These are phyloP conservation scores for Saccharomyces pastorianus DNA, from an alignment of 1,139 yeast species.

Conservation along the genomic window DNA sequence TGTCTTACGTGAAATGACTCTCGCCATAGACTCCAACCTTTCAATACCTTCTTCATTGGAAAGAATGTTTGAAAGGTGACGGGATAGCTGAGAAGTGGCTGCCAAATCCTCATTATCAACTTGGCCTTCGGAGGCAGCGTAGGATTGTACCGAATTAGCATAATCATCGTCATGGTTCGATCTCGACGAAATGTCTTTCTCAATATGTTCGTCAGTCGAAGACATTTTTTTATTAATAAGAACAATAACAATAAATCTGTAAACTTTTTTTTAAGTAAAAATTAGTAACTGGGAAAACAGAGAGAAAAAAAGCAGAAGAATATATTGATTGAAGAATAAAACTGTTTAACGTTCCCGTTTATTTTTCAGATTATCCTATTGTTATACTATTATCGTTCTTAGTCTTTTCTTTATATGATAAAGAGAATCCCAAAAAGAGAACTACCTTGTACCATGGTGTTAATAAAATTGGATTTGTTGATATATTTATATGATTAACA, in stretches of 20 bases:
- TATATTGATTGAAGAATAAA: neutral
- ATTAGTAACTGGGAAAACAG: neutral
- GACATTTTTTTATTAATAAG: conserved; percentile 7
- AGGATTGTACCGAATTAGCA: conserved; percentile 17
- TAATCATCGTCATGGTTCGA: conserved; percentile 10
- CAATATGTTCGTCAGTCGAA: conserved; percentile 8
- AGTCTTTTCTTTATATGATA: neutral
- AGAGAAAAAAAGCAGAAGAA: neutral
- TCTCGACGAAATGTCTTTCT: conserved; percentile 10
- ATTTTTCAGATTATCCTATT: neutral
- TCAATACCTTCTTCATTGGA: conserved; percentile 32
- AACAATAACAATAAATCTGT: neutral
- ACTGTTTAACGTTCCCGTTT: neutral
- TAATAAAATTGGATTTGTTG: neutral
- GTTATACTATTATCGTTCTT: neutral
- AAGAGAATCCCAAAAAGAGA: neutral
- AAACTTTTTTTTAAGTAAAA: neutral
- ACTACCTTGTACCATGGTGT: neutral
- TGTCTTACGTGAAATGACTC: conserved; percentile 38
- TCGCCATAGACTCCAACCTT: conserved; percentile 36
- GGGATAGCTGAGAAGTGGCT: conserved; percentile 26
- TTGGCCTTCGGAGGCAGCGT: conserved; percentile 14
- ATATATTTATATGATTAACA: neutral
- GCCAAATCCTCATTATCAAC: conserved; percentile 22
- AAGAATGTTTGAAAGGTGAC: conserved; percentile 27